These are phyloP conservation scores for Vitellaria paradoxa DNA, from an alignment of 179 eudicot genomes.

Conservation along the genomic window DNA sequence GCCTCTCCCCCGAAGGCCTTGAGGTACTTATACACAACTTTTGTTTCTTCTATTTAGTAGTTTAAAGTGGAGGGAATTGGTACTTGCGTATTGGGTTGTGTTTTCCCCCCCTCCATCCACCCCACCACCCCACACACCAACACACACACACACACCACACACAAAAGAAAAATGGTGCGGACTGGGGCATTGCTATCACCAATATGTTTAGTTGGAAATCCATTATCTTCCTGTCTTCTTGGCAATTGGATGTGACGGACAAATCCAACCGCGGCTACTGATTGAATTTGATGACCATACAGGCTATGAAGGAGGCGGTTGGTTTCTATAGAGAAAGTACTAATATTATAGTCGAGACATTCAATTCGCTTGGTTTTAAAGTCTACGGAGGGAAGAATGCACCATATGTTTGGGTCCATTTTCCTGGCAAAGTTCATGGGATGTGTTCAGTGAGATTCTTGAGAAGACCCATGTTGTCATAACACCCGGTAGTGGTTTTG, in stretches of 20 bases:
- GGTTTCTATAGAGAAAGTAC: conserved; percentile 93
- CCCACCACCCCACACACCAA: no score
- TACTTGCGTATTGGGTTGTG: no score
- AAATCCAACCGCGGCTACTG: no score
- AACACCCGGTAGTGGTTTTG: conserved; percentile 97
- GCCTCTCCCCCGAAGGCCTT: conserved; percentile 72
- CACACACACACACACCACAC: no score
- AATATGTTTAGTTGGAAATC: no score
- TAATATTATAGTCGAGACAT: conserved; percentile 65
- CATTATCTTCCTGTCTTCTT: no score
- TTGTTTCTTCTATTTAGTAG: neutral
- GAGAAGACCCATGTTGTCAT: conserved; percentile 90
- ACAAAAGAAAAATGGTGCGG: no score
- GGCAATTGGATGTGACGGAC: no score
- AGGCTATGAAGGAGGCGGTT: conserved; percentile 83
- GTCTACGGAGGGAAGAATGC: conserved; percentile 90
- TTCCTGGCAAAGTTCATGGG: conserved; percentile 96
- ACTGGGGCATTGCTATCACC: no score
- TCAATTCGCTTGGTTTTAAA: conserved; percentile 77
- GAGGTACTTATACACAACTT: conserved; percentile 35
- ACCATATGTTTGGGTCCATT: conserved; percentile 95
- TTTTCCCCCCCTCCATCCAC: no score
- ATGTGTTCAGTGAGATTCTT: conserved; percentile 80
- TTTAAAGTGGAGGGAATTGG: no score
- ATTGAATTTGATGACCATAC: conserved; percentile 22